A percentile compares a stretch with the other conserved stretches of the same genome.
Evolutionary conservation across 441 rosid genomes (phyloP).

Genomic region (Breynia disticha): DNA sequence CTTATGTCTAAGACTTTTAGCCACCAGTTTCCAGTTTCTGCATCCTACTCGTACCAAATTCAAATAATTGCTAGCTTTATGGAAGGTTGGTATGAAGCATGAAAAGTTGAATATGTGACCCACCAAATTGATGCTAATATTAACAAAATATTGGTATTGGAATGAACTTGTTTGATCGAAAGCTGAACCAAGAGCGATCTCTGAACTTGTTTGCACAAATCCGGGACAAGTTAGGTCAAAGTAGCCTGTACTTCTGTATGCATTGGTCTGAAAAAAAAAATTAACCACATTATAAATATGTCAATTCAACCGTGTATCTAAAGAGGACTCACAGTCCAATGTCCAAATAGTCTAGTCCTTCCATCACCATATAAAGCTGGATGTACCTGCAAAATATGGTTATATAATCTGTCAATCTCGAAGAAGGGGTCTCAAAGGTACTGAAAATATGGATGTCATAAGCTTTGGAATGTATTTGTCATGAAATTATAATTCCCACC

Average conservation of each 20-base stretch:
- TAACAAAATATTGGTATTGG: slow-evolving; percentile 11
- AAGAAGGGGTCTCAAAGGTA: too few relatives aligned
- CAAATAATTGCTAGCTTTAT: too few relatives aligned
- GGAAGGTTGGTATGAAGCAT: too few relatives aligned
- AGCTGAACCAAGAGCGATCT: slow-evolving; percentile 12
- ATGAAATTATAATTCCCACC: background rate
- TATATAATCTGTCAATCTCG: background rate
- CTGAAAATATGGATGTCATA: too few relatives aligned
- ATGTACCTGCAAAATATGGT: slow-evolving; percentile 13
- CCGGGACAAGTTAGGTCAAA: slow-evolving; percentile 22
- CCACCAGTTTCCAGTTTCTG: slow-evolving; percentile 21
- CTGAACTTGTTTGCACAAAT: slow-evolving; percentile 17
- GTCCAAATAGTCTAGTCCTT: slow-evolving; percentile 7
- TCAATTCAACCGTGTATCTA: background rate
- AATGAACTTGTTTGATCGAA: background rate
- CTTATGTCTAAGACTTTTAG: background rate
- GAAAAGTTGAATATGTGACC: background rate
- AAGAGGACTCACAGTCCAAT: slow-evolving; percentile 23
- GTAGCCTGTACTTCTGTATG: slow-evolving; percentile 16
- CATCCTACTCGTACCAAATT: slow-evolving; percentile 13
- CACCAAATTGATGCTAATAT: slow-evolving; percentile 12
- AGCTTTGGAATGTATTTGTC: too few relatives aligned
- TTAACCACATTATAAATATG: too few relatives aligned
- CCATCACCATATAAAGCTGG: slow-evolving; percentile 18
- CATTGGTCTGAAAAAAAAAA: background rate